Conservation (phyloP, 1,284 basidiomycete genomes). For the Sphagnurus paluster region DNA sequence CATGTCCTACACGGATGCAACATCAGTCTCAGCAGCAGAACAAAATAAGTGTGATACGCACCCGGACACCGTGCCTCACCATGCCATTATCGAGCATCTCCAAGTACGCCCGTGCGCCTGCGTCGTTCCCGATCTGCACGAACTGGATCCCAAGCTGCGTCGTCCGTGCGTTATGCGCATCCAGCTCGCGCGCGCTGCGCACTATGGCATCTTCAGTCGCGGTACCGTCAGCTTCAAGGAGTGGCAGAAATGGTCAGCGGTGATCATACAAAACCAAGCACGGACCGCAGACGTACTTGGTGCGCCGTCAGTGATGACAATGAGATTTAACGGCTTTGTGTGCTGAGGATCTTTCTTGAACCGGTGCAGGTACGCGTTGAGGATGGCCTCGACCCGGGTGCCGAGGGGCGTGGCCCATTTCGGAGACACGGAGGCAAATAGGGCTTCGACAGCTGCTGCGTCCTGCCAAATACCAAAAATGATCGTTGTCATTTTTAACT, state of each 20-base stretch:
- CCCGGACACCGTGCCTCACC: constrained; percentile 20
- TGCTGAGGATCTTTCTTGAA: not conserved
- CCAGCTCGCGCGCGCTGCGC: too few relatives aligned
- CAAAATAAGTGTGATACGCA: constrained; percentile 7
- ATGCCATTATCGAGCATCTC: constrained; percentile 41
- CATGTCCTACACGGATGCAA: constrained; percentile 17
- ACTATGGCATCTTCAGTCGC: too few relatives aligned
- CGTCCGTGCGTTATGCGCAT: constrained; percentile 14
- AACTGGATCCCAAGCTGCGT: constrained; percentile 45
- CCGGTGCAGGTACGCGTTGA: not conserved
- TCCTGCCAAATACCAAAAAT: too few relatives aligned
- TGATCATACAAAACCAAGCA: too few relatives aligned
- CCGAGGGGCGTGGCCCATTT: not conserved
- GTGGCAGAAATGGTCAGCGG: too few relatives aligned
- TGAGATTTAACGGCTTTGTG: not conserved
- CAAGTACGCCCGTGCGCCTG: constrained; percentile 37
- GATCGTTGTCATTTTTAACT: too few relatives aligned
- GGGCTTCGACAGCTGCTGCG: not conserved
- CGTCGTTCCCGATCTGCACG: constrained; percentile 45
- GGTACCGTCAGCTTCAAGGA: too few relatives aligned
- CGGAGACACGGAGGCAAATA: not conserved
- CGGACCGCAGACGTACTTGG: constrained; percentile 2
- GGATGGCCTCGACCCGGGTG: not conserved
- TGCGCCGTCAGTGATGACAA: constrained; percentile 1
- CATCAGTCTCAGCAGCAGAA: not conserved